Base-by-base conservation (phyloP, 2,329 filamentous ascomycete genomes). In the Aureobasidium leucospermi region DNA sequence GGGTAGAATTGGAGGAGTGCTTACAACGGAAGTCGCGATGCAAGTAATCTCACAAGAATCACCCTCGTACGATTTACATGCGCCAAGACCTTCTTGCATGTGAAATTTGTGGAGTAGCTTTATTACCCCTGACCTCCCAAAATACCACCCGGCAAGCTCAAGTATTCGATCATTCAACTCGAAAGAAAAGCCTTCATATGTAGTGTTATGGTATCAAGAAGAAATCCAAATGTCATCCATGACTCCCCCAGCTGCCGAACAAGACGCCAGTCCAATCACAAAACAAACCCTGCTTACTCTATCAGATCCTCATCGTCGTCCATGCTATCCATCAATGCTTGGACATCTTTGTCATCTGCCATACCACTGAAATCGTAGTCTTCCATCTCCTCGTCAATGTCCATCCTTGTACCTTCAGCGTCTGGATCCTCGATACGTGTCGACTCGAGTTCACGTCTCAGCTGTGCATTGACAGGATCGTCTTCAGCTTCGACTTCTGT, bases 281-380 rank as follows among this genome's bases (percentile, higher is more conserved):
- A 38, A 47, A 29, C 16, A 28, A 47, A 7, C 9, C 28, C 31
- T 19, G 31, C 31, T 41, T 42, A 60, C 39, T 56, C 59, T 5
- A 60, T 55, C 52, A 63, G 38, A n/a, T 63, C 62, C 11, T 63
- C 62, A 59, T 63, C 62, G 5, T 55, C 55, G 28, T 62, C 60
- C 42, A 63, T 57, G 42, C 60, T 63, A 4, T 63, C 60, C 62
- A 63, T 46, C 55, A 63, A 28, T 36, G 58, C 61, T 55, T 63
- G 62, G 16, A 63, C 59, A 10, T 62, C 60, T 31, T 60, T 61
- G 23, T 63, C 62, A 32, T 60, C 58, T 6, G 62, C 60, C 58
- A 62, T 53, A 16, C 58, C 58, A 41, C 58, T 60, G 13, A 60
- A 59, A 46, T 63, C 62, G n/a, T 59, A 59, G 23, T 51, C 61